Conservation (phyloP, 2,329 filamentous ascomycete species). For the Trichoderma arundinaceum region DNA sequence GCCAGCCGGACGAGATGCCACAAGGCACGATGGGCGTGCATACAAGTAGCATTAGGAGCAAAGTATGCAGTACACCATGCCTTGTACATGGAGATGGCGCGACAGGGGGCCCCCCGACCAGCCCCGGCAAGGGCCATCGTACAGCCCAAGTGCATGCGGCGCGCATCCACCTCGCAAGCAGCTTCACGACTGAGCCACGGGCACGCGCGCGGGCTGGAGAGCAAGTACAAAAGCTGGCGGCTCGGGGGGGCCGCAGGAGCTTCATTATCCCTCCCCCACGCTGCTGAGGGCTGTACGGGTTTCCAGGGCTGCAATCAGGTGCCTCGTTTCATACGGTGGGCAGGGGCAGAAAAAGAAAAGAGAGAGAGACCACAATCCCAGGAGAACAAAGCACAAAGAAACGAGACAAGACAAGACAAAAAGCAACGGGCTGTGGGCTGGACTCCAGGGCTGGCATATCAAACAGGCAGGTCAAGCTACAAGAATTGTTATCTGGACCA, state of each 20-base stretch:
- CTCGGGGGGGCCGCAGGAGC: background rate
- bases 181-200: background rate
- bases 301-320: too few species aligned
- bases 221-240: constrained; percentile 2
- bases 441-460: background rate
- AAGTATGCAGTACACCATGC: background rate
- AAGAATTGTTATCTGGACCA: background rate
- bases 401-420: background rate
- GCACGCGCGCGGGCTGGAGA: background rate
- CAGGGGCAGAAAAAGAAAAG: constrained; percentile 8
- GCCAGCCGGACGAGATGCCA: too few species aligned
- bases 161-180: background rate
- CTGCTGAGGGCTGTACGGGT: background rate
- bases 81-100: background rate
- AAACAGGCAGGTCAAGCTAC: constrained; percentile 14
- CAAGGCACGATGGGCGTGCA: background rate
- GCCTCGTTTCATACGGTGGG: constrained; percentile 6
- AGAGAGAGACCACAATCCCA: background rate
- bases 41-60: background rate
- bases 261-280: background rate
- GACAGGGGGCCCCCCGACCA: background rate
- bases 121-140: background rate
- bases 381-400: background rate
- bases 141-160: background rate
- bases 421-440: background rate